phyloP scores from a whole-genome alignment of 2,329 filamentous ascomycete species.

The Ustilaginoidea virens region DNA sequence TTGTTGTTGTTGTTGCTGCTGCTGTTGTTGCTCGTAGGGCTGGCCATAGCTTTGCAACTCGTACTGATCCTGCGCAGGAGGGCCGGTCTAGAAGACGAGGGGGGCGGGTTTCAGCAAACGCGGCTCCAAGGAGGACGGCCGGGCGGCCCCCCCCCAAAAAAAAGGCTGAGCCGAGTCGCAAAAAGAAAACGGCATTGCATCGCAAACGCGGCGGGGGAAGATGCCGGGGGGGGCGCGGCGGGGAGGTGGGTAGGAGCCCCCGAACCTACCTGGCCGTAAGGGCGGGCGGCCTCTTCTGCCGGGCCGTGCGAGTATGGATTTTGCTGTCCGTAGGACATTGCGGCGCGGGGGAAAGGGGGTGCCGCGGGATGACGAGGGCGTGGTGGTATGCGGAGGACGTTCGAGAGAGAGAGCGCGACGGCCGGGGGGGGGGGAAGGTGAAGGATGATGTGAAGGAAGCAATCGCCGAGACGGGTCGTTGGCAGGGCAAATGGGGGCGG shows the following conservation, averaged over 20 bases:
- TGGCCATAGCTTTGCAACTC: conserved; percentile 37
- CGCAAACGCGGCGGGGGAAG: too few relatives aligned
- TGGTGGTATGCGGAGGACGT: too few relatives aligned
- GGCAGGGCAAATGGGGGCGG: background rate
- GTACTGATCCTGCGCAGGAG: conserved; percentile 24
- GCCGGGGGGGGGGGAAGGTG: conserved; percentile 2
- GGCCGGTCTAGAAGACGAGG: too few relatives aligned
- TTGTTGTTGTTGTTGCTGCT: too few relatives aligned
- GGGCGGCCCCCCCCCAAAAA: too few relatives aligned
- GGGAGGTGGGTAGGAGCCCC: conserved; percentile 1
- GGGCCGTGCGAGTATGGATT: conserved; percentile 11
- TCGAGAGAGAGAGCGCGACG: background rate
- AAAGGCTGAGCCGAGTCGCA: too few relatives aligned
- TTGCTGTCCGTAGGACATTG: conserved; percentile 12
- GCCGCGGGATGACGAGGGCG: background rate
- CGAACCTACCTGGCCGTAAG: conserved; percentile 7
- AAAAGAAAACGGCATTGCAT: too few relatives aligned
- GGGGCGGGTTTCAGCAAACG: too few relatives aligned
- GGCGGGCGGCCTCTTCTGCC: conserved; percentile 7
- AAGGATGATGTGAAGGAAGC: conserved; percentile 4
- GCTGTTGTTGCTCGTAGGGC: too few relatives aligned
- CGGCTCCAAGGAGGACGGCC: too few relatives aligned
- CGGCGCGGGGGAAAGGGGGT: background rate
- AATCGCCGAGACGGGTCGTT: background rate
- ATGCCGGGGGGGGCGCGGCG: background rate